Conservation (phyloP, 345 rosid genomes). For the Trapa incisa region DNA sequence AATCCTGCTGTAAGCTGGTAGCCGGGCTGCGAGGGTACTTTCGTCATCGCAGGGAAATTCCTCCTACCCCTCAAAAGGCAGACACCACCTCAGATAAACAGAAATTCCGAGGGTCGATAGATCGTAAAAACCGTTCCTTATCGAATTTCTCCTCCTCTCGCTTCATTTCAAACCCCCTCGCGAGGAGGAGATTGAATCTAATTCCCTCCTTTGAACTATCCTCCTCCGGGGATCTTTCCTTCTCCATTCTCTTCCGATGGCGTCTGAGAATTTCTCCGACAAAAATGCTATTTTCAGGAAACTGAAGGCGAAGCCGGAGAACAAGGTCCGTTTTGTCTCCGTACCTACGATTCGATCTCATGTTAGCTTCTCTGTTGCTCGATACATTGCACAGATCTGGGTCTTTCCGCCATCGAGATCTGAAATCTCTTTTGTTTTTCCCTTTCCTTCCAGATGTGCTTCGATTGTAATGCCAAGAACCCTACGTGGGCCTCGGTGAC, state of each 20-base stretch:
- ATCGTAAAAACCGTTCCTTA: neutral
- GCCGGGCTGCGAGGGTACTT: neutral
- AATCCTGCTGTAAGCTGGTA: neutral
- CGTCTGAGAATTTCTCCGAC: slow-evolving; percentile 51
- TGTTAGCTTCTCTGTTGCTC: neutral
- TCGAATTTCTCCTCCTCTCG: neutral
- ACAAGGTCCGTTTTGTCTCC: slow-evolving; percentile 44
- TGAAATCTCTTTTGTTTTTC: slow-evolving; percentile 2
- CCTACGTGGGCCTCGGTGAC: slow-evolving; percentile 99
- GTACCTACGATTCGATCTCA: neutral
- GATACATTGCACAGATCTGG: slow-evolving; percentile 20
- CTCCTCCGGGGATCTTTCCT: slow-evolving; percentile 6
- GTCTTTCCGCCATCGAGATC: slow-evolving; percentile 15
- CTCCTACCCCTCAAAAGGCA: neutral
- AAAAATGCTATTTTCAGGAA: slow-evolving; percentile 66
- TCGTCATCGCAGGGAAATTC: slow-evolving; percentile 1
- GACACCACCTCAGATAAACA: neutral
- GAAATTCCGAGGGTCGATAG: neutral
- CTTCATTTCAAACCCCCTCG: neutral
- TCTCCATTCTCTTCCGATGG: slow-evolving; percentile 27
- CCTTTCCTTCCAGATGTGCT: slow-evolving; percentile 52
- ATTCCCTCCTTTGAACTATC: slow-evolving; percentile 1
- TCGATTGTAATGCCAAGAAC: slow-evolving; percentile 94
- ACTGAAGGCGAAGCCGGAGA: slow-evolving; percentile 79
- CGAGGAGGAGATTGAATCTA: slow-evolving; percentile 13